These are phyloP conservation scores for Eucalyptus lansdowneana DNA, from an alignment of 345 rosid genomes.

Conservation along the genomic window DNA sequence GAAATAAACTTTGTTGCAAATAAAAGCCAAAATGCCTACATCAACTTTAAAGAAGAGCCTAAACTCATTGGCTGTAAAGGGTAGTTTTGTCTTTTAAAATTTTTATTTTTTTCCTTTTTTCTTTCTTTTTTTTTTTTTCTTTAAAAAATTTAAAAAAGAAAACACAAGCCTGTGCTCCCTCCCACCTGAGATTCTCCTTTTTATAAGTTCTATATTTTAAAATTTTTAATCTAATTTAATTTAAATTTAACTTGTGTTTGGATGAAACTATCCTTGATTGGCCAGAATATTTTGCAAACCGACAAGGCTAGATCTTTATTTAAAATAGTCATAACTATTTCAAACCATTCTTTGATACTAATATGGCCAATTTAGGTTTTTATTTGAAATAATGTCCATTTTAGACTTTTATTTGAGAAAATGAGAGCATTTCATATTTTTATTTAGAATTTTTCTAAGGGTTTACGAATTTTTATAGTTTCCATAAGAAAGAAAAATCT, in stretches of 20 bases:
- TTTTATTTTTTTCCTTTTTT: rapidly evolving
- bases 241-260: too few species aligned
- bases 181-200: too few species aligned
- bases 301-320: rapidly evolving
- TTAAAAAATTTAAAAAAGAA: rapidly evolving
- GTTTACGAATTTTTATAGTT: not conserved
- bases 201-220: too few species aligned
- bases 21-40: rapidly evolving
- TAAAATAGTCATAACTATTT: rapidly evolving
- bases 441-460: rapidly evolving
- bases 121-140: rapidly evolving
- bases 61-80: rapidly evolving
- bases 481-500: too few species aligned
- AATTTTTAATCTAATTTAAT: too few species aligned
- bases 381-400: rapidly evolving
- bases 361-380: rapidly evolving
- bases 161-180: rapidly evolving
- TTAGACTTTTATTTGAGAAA: too few species aligned
- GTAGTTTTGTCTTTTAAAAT: too few species aligned
- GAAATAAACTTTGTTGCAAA: rapidly evolving
- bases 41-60: too few species aligned
- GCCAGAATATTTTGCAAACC: rapidly evolving
- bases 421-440: rapidly evolving
- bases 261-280: rapidly evolving
- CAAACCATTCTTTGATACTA: rapidly evolving